phyloP scores from a whole-genome alignment of 1,284 basidiomycete genomes.

The Tylopilus sp. region DNA sequence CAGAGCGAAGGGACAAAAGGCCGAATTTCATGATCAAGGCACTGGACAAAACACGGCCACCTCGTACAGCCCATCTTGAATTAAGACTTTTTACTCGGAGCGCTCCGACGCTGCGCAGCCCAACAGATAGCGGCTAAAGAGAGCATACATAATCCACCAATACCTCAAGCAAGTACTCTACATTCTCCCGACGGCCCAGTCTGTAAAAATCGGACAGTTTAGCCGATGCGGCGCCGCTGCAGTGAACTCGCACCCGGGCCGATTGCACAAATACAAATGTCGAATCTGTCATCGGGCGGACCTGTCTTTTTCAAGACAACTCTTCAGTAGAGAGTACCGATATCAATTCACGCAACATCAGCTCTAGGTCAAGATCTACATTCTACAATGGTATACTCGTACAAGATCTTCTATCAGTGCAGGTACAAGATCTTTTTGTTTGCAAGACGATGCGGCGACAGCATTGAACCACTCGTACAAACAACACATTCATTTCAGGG shows the following conservation, averaged over 20 bases:
- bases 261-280: too few relatives aligned
- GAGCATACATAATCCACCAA: too few relatives aligned
- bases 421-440: conserved; percentile 1
- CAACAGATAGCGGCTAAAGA: too few relatives aligned
- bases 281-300: too few relatives aligned
- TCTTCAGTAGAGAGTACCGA: too few relatives aligned
- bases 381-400: conserved; percentile 12
- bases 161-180: too few relatives aligned
- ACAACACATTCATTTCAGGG: not conserved
- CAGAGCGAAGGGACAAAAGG: not conserved
- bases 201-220: too few relatives aligned
- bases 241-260: too few relatives aligned
- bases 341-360: not conserved
- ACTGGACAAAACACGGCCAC: conserved; percentile 14
- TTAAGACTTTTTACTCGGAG: not conserved
- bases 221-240: too few relatives aligned
- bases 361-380: not conserved
- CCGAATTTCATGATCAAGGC: conserved; percentile 2
- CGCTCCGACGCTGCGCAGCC: not conserved
- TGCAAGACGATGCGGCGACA: not conserved
- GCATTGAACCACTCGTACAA: conserved; percentile 15
- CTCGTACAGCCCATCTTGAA: conserved; percentile 4
- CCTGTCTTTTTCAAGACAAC: not conserved
- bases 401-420: conserved; percentile 13
- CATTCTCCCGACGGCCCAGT: too few relatives aligned